Evolutionary conservation across 2,329 filamentous ascomycete genomes (phyloP), one percentile per base, ranked within the genome.

Genomic region (Orbilia javanica): DNA sequence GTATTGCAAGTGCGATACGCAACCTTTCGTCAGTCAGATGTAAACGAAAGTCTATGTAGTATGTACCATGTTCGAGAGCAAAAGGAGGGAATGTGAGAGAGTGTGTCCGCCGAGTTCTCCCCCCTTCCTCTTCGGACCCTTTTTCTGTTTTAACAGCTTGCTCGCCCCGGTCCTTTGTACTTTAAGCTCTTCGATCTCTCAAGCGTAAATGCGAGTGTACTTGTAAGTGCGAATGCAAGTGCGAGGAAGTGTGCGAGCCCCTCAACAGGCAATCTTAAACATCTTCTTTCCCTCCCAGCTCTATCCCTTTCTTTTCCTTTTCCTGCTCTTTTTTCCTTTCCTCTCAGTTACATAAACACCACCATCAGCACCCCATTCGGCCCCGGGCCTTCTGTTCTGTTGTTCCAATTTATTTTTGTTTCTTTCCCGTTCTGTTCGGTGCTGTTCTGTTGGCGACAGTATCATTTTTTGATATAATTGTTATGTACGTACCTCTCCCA

Each of bases 1-100:
- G 65, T 68, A 67, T 75, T 68, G 64, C 57, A 67, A 39, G 44
- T 25, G 20, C 36, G 65, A 65, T 65, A 77, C 72, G 72, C 71
- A 76, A 70, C 53, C 65, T 77, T 70, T 71, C 73, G 66, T 77
- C 66, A 77, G 66, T n/a, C n/a, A n/a, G n/a, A n/a, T n/a, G n/a
- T n/a, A n/a, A n/a, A n/a, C n/a, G n/a, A n/a, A n/a, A n/a, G n/a
- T n/a, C n/a, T n/a, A 77, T 62, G 44, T 50, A 22, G 67, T 63
- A 20, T 57, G 46, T 62, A 67, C 57, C 13, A 27, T 42, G 46
- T 22, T 74, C 42, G 36, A 39, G 18, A 57, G 62, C 44, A 52
- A 20, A 57, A 29, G 13, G 60, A 55, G 50, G 31, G 31, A 31
- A 46, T 18, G 20, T 39, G 57, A 48, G 50, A 46, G 66, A 34